Evolutionary conservation across 1,284 basidiomycete genomes (phyloP).

Genomic region (Ceratobasidium sp.): DNA sequence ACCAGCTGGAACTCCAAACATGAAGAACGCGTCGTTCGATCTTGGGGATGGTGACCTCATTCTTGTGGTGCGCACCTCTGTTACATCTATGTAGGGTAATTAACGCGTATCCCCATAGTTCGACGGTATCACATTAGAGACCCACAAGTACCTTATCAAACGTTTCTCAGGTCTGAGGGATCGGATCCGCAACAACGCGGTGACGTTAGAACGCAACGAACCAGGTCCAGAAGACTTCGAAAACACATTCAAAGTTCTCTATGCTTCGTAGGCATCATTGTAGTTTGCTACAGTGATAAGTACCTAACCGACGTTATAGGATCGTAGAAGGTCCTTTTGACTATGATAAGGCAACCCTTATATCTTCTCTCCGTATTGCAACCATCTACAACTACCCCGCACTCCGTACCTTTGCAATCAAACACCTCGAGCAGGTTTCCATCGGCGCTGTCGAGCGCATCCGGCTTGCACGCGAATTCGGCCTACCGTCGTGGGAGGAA

Average conservation of each 20-base stretch:
- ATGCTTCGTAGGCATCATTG: conserved; percentile 13
- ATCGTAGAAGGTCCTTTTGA: conserved; percentile 1
- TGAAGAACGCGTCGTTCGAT: not conserved
- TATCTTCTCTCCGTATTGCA: conserved; percentile 9
- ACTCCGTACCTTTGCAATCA: conserved; percentile 11
- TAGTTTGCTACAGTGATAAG: not conserved
- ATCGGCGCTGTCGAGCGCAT: conserved; percentile 35
- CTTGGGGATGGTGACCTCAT: not conserved
- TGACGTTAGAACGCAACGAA: not conserved
- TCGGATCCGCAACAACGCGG: not conserved
- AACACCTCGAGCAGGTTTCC: conserved; percentile 22
- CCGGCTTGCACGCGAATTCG: conserved; percentile 26
- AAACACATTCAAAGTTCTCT: not conserved
- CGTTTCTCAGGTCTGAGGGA: not conserved
- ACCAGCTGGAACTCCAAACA: too few species aligned
- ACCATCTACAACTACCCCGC: conserved; percentile 13
- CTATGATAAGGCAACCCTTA: not conserved
- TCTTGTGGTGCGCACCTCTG: not conserved
- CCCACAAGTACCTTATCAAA: conserved; percentile 15
- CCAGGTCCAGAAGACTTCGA: not conserved
- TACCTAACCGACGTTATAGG: not conserved
- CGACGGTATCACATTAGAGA: not conserved
- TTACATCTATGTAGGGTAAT: too few species aligned
- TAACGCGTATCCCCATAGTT: not conserved
- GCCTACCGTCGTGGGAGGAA: conserved; percentile 38